Evolutionary conservation across 768 basidiomycete species (phyloP), one percentile per base, ranked within the genome.

Genomic region (Krasilnikovozyma curviuscula): DNA sequence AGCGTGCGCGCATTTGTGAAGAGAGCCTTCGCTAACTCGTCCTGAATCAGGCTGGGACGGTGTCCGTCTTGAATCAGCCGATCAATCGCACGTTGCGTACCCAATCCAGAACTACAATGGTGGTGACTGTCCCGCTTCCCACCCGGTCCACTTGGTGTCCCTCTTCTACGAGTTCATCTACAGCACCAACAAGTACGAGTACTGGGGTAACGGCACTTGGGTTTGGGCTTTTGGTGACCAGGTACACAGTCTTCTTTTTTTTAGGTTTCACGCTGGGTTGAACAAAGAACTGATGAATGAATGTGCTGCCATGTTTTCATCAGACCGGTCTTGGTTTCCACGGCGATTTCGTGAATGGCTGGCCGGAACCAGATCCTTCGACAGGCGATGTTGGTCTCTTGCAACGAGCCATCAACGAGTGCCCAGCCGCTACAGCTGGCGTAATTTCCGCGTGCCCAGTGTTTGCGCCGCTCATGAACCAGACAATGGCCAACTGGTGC

Each of bases 131-230:
- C 63, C 63, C 1, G 48, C 50, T 2, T 52, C 60, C 24, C 63
- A 66, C 50, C 65, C 62, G 5, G 61, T 54, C n/a, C 60, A 61
- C 53, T 53, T 64, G 23, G 59, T 61, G 30, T 59, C 60, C 18
- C 55, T 66, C 27, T 66, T 66, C 55, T 66, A 65, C 63, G 65
- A 66, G 49, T 63, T 63, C 53, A 58, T 65, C 54, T 66, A 49
- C 55, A 32, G 56, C 3, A 55, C 58, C 19, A 53, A 56, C 25
- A 56, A 60, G 32, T 61, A 60, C 58, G 57, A 57, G 28, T 60
- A 43, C 57, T 56, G 59, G 59, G 49, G 53, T 46, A 55, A 28
- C 30, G 39, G 48, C 25, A 44, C 54, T 37, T 56, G 53, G 18
- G 59, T 57, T 12, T 60, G 50, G 51, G 54, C 59, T 19, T 57